phyloP scores from a whole-genome alignment of 164 flowering plant species.

The Buxus sempervirens region DNA sequence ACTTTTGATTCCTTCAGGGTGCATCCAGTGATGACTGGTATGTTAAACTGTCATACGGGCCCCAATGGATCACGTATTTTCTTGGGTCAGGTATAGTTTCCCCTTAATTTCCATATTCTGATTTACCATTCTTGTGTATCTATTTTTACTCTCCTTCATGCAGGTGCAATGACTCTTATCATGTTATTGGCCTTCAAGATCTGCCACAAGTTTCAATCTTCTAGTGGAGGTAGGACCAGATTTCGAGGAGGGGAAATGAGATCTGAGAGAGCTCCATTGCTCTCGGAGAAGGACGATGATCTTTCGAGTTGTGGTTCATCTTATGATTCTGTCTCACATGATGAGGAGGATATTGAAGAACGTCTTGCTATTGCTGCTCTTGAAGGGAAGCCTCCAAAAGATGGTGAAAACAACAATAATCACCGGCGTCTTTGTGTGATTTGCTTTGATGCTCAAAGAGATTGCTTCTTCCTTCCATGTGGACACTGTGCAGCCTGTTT shows the following conservation, averaged over 20 bases:
- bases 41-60: constrained; percentile 66
- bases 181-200: constrained; percentile 42
- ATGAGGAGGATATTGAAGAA: constrained; percentile 54
- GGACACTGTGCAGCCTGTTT: constrained; percentile 91
- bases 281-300: constrained; percentile 65
- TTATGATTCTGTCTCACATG: constrained; percentile 59
- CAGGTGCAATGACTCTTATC: constrained; percentile 55
- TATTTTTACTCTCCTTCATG: constrained; percentile 8
- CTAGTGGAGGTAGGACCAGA: constrained; percentile 19
- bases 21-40: constrained; percentile 31
- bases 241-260: constrained; percentile 22
- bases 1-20: constrained; percentile 20
- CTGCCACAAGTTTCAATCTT: constrained; percentile 34
- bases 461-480: constrained; percentile 93
- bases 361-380: constrained; percentile 18
- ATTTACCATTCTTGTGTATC: background rate
- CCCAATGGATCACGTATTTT: constrained; percentile 71
- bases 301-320: constrained; percentile 71
- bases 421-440: constrained; percentile 68
- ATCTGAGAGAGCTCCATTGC: constrained; percentile 56
- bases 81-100: constrained; percentile 36
- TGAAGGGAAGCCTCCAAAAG: constrained; percentile 36
- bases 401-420: constrained; percentile 40
- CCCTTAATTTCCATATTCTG: background rate
- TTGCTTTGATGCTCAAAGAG: constrained; percentile 81